Conservation (phyloP, 2,329 filamentous ascomycete species). For the Calonectria hawksworthii region DNA sequence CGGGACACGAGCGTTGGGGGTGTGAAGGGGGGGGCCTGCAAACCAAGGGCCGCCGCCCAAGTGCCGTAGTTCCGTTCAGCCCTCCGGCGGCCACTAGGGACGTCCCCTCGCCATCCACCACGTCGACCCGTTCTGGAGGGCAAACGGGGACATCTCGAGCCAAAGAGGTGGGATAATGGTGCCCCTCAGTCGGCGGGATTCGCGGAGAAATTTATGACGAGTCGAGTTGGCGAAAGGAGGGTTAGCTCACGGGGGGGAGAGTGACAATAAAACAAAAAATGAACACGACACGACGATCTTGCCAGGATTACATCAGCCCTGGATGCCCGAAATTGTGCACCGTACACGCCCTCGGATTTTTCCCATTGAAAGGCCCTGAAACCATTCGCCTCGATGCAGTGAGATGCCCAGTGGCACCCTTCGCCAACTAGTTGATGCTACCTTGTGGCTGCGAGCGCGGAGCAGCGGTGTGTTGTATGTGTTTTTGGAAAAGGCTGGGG, state of each 20-base stretch:
- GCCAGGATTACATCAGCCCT: slow-evolving; percentile 1
- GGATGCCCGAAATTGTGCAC: neutral
- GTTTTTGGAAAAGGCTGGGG: neutral
- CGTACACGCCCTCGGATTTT: neutral
- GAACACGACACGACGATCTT: neutral
- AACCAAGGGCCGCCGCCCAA: neutral
- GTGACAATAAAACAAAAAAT: neutral
- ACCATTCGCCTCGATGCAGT: slow-evolving; percentile 14
- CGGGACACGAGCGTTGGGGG: slow-evolving; percentile 16
- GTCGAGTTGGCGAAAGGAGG: neutral
- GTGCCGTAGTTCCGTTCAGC: slow-evolving; percentile 23
- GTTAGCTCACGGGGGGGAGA: neutral
- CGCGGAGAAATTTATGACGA: neutral
- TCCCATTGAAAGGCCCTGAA: slow-evolving; percentile 3
- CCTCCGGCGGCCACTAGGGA: neutral
- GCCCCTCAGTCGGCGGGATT: neutral
- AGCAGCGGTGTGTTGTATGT: neutral
- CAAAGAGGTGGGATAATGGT: neutral
- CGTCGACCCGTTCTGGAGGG: neutral
- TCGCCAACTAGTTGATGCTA: slow-evolving; percentile 2
- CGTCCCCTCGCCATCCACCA: neutral
- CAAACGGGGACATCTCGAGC: neutral
- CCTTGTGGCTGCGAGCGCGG: neutral
- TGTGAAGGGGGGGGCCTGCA: neutral
- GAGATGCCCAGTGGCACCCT: neutral